Evolutionary conservation across 352 stramenopile genomes (phyloP), one percentile per base, ranked within the genome.

Genomic region (Achlya hypogyna): DNA sequence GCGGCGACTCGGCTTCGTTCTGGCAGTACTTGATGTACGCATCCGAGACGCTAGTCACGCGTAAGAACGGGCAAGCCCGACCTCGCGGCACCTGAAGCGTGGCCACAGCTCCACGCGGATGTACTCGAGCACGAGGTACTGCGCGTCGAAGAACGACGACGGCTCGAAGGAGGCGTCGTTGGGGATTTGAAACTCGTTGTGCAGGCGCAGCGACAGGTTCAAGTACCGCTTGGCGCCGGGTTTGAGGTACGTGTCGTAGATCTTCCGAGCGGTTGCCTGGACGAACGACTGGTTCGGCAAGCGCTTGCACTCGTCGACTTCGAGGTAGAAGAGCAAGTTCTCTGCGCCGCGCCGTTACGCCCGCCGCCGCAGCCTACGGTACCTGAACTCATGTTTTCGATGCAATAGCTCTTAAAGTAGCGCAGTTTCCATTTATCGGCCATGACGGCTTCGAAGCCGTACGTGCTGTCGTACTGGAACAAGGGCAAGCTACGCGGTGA

Each of bases 381-480:
- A 67, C 60, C 60, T 18, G 51, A 58, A 5, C 42, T 51, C 4
- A 93, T 62, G 22, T 83, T 84, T 53, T 93, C 82, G 74, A 93
- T 89, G 63, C 84, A 93, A 62, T 88, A 93, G n/a, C 79, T 88
- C 65, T 93, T 93, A 69, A 93, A 79, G 51, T 91, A 93, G 0
- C 81, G 81, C 20, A 91, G 60, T 64, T 91, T 93, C 29, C 81
- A 77, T n/a, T 83, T 79, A 53, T 93, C 81, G 1, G 70, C 71
- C n/a, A 93, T 63, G 27, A 91, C 80, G 0, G 71, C 81, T 25
- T 77, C 23, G 0, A 93, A 67, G n/a, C 23, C 45, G 51, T 51
- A 67, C 18, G n/a, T 35, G 8, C 31, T 56, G 49, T 56, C 49
- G 49, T 56, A 35, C 49, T 56, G 49, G 31, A 56, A 56, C 2